Evolutionary conservation across 2,329 filamentous ascomycete species (phyloP), one percentile per base, ranked within the genome.

Genomic region (Gyromitra esculenta): DNA sequence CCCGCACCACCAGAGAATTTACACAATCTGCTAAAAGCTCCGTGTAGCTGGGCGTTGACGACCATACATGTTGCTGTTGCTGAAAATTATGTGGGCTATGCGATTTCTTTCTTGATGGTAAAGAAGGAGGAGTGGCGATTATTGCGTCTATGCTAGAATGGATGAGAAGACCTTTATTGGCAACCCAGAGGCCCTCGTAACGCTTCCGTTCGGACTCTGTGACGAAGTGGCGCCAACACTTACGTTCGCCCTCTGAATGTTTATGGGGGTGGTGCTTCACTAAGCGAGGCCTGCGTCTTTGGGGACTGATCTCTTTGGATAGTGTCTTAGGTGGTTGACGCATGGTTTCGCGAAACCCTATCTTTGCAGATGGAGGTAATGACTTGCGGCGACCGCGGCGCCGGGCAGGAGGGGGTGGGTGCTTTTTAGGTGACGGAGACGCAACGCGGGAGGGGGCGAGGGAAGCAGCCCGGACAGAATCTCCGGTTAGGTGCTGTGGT

Each of bases 161-260:
- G 43, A 25, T 18, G 4, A 77, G 63, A 77, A 89, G 75, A 0
- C 92, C 92, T 63, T 89, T 89, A 81, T 96, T 96, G 54, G 91
- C 92, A 0, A 92, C 92, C 92, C 92, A 96, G 0, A 96, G 88
- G 1, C 91, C 92, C 82, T 95, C 92, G 82, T 96, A 96, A 0
- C 92, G 87, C 81, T 91, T 92, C n/a, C 91, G 86, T 81, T 96
- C 92, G 4, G 89, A 86, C 62, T 89, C 87, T 0, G 91, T 92
- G 54, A 96, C 88, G 77, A 89, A 87, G 79, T 94, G 92, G 54
- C 91, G 88, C 92, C 92, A 96, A 5, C 91, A 88, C 81, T 89
- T 90, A 18, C 92, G 88, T 2, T 91, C 87, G 0, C 91, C 92
- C 82, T 95, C 92, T 80, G 92, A 89, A 81, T 96, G 92, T 80